phyloP scores from a whole-genome alignment of 1,284 basidiomycete genomes.

The Ceratobasidium sp. region DNA sequence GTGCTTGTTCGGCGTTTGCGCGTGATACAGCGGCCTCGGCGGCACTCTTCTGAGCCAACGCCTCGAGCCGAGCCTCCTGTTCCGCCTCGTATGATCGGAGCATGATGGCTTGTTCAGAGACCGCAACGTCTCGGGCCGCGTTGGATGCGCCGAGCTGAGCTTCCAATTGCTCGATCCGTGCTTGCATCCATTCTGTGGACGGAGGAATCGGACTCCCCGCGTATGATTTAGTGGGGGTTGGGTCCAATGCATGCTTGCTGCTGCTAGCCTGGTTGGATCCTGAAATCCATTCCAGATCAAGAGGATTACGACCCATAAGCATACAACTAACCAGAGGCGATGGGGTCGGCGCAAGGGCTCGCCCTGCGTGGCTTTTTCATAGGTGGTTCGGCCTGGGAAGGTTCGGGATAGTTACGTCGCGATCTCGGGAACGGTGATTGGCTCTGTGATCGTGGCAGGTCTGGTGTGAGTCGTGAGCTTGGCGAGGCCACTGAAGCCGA shows the following conservation, averaged over 20 bases:
- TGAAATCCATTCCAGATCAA: background rate
- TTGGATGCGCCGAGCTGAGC: conserved; percentile 13
- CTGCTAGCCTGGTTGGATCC: conserved; percentile 4
- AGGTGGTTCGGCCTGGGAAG: conserved; percentile 14
- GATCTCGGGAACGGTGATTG: background rate
- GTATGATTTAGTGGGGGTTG: background rate
- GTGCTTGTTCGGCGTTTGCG: conserved; percentile 32
- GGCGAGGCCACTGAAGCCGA: background rate
- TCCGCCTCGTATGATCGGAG: conserved; percentile 11
- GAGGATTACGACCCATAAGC: background rate
- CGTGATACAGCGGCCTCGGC: conserved; percentile 23
- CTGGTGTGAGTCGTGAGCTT: background rate
- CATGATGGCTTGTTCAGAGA: conserved; percentile 23
- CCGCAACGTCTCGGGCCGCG: conserved; percentile 36
- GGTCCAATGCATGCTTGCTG: background rate
- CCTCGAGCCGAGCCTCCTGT: conserved; percentile 22
- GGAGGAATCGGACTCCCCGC: conserved; percentile 1
- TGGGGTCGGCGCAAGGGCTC: background rate
- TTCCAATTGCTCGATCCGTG: conserved; percentile 29
- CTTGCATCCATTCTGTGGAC: conserved; percentile 34
- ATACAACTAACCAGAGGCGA: background rate
- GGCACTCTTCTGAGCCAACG: conserved; percentile 32
- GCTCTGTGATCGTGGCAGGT: background rate
- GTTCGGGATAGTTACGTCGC: background rate
- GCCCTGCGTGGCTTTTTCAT: background rate